Evolutionary conservation across 768 basidiomycete genomes (phyloP).

Genomic region (Pisolithus microcarpus): DNA sequence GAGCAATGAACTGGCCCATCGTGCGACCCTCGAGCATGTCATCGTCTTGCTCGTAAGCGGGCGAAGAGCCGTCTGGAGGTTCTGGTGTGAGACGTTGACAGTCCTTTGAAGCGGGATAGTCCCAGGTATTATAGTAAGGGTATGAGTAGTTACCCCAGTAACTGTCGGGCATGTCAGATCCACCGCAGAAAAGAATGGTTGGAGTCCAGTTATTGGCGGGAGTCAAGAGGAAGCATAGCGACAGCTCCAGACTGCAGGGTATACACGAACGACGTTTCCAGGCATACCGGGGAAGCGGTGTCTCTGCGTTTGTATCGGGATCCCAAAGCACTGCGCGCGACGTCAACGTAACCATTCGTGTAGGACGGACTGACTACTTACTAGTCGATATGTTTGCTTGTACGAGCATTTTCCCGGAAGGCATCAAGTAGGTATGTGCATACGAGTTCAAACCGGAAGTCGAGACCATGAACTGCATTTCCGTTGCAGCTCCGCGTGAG

Average conservation of each 20-base stretch:
- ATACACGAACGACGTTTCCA: conserved; percentile 65
- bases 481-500: conserved; percentile 40
- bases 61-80: conserved; percentile 56
- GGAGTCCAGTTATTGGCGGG: conserved; percentile 83
- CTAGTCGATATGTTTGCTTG: conserved; percentile 58
- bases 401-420: conserved; percentile 67
- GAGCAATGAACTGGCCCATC: conserved; percentile 88
- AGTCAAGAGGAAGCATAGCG: conserved; percentile 90
- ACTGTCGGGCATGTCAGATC: conserved; percentile 65
- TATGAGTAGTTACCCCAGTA: conserved; percentile 72
- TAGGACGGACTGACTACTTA: conserved; percentile 3
- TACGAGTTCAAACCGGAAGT: conserved; percentile 77
- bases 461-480: conserved; percentile 60
- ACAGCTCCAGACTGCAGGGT: conserved; percentile 85
- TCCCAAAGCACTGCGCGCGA: conserved; percentile 41
- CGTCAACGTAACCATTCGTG: neutral
- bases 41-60: conserved; percentile 66
- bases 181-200: conserved; percentile 87
- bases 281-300: conserved; percentile 68
- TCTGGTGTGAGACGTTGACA: conserved; percentile 87
- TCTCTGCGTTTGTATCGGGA: conserved; percentile 49
- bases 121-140: conserved; percentile 69
- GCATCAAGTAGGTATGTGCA: conserved; percentile 64
- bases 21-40: conserved; percentile 67
- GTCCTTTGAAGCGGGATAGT: conserved; percentile 61